Base-by-base conservation (phyloP, 2,329 filamentous ascomycete species). In the Botrytis elliptica region DNA sequence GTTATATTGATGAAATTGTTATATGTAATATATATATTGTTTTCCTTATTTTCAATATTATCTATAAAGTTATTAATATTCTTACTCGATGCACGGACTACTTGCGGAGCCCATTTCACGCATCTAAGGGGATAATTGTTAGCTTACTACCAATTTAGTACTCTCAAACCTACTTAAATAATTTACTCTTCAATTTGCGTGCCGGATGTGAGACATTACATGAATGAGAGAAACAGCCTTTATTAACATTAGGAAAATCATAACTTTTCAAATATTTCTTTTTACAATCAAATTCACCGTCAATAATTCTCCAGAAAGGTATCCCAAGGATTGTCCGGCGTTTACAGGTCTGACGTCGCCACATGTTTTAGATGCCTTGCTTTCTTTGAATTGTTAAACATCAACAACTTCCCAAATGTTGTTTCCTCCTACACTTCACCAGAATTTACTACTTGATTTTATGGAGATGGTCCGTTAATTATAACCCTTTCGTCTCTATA, bases 391-490 rank as follows among this genome's bases (percentile, higher is more conserved):
- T 57, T 29, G 52, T 55, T 20, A 40, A 72, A 67, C 46, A 40
- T 72, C 60, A 36, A 66, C 46, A 65, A 57, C 44, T 67, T 36
- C 18, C 33, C 44, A 49, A 71, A 65, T 64, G 59, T 38, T 46
- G 16, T 59, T 72, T 72, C 18, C 29, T 60, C 38, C n/a, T 22
- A n/a, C 65, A 33, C 22, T 40, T 68, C 18, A 25, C 52, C 67
- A 40, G 63, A 46, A 59, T 46, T 60, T 60, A 49, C 40, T 59
- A 68, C 38, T 68, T 44, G n/a, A 67, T 36, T 66, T 42, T 7
- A n/a, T 42, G 49, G 60, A 49, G 60, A 72, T 66, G 62, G 29
- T 42, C 40, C 25, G 60, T 49, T 72, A 25, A 72, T 68, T 36
- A 38, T 33, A 55, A 42, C 18, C 9, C 9, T 72, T 67, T 60